Evolutionary conservation across 805 yeast genomes (phyloP), one percentile per base, ranked within the genome.

Genomic region (Pichia exigua): DNA sequence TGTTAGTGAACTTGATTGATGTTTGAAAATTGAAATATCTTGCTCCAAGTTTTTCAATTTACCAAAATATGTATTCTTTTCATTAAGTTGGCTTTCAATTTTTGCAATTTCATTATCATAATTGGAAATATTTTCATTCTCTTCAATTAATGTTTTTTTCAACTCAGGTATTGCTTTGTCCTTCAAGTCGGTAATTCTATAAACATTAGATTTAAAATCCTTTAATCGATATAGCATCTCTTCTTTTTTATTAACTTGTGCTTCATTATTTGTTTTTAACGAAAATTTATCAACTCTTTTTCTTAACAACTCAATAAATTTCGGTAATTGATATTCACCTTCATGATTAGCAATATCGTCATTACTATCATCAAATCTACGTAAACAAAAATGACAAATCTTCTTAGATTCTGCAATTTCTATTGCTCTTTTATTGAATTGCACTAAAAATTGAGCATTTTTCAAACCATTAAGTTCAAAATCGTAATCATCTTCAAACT

Each of bases 361-460:
- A 10, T 2, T 65, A 1, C 61, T 60, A 11, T 69, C 71, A 17
- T 76, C 77, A 66, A 90, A 86, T 13, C 75, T 72, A 47, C 95
- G 73, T 20, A 78, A 77, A 65, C 98, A 92, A 44, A 91, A 69
- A 43, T 83, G 69, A 65, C 97, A 92, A 46, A 78, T 72, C 12
- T 81, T 74, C 10, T 76, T 73, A 4, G 63, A 60, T 27, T 78
- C 68, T 0, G 95, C 94, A 42, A 77, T 65, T 30, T 79, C 76
- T 12, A 86, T 66, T 0, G 97, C 97, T 44, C 78, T 79, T 22
- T 73, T 66, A 60, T 87, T 89, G 66, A 84, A 90, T 42, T 79
- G 79, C 26, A 79, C 70, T 0, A 91, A 83, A 2, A 89, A 86
- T 44, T 80, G 81, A 30, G 77, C 77, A 57, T 87, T 81, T 61